Evolutionary conservation across 495 filamentous ascomycete species (phyloP), one percentile per base, ranked within the genome.

Genomic region (Penicillium diatomitis): DNA sequence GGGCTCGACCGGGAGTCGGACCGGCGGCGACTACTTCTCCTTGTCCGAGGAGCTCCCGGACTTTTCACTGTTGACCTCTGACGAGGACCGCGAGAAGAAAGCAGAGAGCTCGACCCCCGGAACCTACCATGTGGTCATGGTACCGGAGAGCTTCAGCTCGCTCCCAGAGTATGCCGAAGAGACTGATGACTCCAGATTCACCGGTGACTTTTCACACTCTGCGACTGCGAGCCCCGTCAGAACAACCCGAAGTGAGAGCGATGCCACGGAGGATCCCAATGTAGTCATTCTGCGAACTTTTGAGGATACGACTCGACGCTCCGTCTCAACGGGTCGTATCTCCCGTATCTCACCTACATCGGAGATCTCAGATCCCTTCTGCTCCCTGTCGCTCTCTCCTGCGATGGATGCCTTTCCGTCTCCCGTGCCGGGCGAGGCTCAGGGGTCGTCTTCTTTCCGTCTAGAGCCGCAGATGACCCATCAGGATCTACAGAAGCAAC

Each of bases 21-120:
- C 58, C 11, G 57, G 52, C 54, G 55, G 54, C 20, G 57, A 61
- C 36, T 57, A 62, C 43, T 61, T 66, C 41, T 50, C 54, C 28
- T n/a, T 54, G n/a, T 52, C 61, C 7, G 69, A 76, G 50, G 47
- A 63, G 3, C 64, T 82, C 4, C 78, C 79, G 9, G 69, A 72
- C 3, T 82, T 83, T 53, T 57, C 72, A 12, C 49, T 59, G 6
- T 67, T 83, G 35, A 80, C 70, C 3, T 81, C 68, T n/a, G 79
- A 82, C 50, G 79, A 82, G 38, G 80, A 82, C 2, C 60, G 80
- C 45, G 79, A 83, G 51, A 70, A 56, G 49, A 83, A 82, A 52
- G 80, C 79, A 5, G 71, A 79, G 48, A 59, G 59, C 4, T 64
- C 64, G 35, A 60, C 60, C 31, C 78, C 80, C 1, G 79, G 79